Percentiles rank a stretch among this genome's conserved stretches.
These are phyloP conservation scores for Ogataea dorogensis DNA, from an alignment of 805 yeast species.

Conservation along the genomic window DNA sequence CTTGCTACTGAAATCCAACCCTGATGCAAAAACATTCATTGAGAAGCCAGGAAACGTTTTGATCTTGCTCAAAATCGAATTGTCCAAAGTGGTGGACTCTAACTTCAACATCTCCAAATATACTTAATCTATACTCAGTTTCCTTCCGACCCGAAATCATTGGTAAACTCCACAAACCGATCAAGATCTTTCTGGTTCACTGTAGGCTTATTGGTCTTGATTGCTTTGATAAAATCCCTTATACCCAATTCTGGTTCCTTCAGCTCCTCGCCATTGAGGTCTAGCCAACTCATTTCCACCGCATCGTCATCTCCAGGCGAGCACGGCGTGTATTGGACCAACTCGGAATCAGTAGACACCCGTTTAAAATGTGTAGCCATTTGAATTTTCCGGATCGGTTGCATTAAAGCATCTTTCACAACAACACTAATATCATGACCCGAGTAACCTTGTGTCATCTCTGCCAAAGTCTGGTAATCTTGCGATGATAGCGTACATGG, in stretches of 20 bases:
- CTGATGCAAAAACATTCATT: constrained; percentile 69
- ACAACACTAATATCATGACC: constrained; percentile 97
- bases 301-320: constrained; percentile 95
- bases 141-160: constrained; percentile 97
- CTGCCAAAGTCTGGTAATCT: constrained; percentile 78
- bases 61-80: constrained; percentile 59
- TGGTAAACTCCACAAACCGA: constrained; percentile 84
- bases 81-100: constrained; percentile 77
- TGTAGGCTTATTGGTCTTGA: constrained; percentile 90
- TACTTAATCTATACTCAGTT: constrained; percentile 40
- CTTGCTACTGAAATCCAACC: constrained; percentile 58
- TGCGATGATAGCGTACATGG: constrained; percentile 74
- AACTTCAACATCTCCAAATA: constrained; percentile 53
- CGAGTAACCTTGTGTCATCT: constrained; percentile 95
- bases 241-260: constrained; percentile 86
- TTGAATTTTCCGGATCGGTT: constrained; percentile 93
- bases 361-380: constrained; percentile 91
- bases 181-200: constrained; percentile 82
- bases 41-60: constrained; percentile 63
- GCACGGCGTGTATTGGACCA: constrained; percentile 74
- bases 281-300: constrained; percentile 89
- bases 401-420: constrained; percentile 96
- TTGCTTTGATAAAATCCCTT: constrained; percentile 90
- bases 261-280: constrained; percentile 82
- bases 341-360: constrained; percentile 38